These are phyloP conservation scores for Linnemannia schmuckeri DNA, from an alignment of 192 early-diverging fungal species.

Conservation along the genomic window DNA sequence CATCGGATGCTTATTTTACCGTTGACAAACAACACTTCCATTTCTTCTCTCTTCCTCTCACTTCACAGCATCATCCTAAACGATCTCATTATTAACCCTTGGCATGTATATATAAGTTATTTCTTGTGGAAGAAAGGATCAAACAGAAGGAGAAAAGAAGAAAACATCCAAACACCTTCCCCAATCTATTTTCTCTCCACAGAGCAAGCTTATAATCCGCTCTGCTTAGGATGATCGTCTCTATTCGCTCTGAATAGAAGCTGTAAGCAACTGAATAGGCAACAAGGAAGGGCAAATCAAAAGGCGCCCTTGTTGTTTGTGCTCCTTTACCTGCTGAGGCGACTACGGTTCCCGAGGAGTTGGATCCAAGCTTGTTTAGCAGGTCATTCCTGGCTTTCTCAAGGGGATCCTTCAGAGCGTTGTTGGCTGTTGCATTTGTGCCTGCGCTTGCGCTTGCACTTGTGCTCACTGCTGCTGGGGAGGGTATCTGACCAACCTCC, in stretches of 20 bases:
- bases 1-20: not conserved
- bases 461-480: not conserved
- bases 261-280: no score
- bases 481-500: conserved; percentile 9
- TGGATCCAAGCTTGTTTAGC: conserved; percentile 42
- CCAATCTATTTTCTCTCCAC: not conserved
- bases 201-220: no score
- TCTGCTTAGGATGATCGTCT: no score
- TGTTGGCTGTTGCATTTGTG: not conserved
- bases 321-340: conserved; percentile 16
- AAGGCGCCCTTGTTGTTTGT: not conserved
- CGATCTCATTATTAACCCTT: no score
- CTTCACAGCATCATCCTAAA: no score
- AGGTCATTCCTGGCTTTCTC: conserved; percentile 41
- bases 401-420: conserved; percentile 14
- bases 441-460: not conserved
- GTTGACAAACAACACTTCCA: not conserved
- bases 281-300: not conserved
- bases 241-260: no score
- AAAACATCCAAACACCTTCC: not conserved
- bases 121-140: not conserved
- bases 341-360: conserved; percentile 27
- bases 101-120: no score
- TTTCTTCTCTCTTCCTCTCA: not conserved
- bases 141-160: not conserved